Base-by-base conservation (phyloP, 352 stramenopile species). In the Elongisporangium prolatum region DNA sequence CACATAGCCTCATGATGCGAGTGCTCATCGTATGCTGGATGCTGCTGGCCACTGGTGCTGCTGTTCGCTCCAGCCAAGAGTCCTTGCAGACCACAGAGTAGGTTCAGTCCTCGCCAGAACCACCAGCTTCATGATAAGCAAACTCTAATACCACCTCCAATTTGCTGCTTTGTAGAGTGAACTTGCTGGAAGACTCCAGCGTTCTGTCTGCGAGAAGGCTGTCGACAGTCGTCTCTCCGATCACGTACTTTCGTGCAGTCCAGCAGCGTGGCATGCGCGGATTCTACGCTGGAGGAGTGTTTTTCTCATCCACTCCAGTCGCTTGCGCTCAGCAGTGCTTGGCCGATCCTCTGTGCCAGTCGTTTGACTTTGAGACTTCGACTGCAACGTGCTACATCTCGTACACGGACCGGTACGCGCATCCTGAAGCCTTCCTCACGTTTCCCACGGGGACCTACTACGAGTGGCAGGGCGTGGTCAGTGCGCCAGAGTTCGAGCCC, bases 391-490 rank as follows among this genome's bases (percentile, higher is more conserved):
- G 84, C 62, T 91, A 93, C 60, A 65, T 93, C 14, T 89, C 81
- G 9, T 65, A 91, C 62, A 77, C 78, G 3, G 84, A 93, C 57
- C 72, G 80, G 13, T 93, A 86, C 57, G 65, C 67, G 1, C 68
- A 87, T 44, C 80, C 81, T 0, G 69, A 85, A 20, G 77, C 80
- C 28, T 91, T 89, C 57, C 57, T 93, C 20, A 63, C 71, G 34
- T 91, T 89, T 28, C 65, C 80, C 6, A 84, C 75, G 0, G 82
- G 81, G 16, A 63, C 84, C 22, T 91, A 93, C 61, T 91, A 89
- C 52, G 84, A 93, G 56, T 91, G 84, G 84, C 75, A 91, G 57
- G 80, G 78, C 7, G 50, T 66, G 16, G 74, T 85, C 9, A 64
- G 61, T 6, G 38, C 61, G 2, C 81, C 84, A 0, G 62, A 84